Percentiles rank a stretch among this genome's conserved stretches.
phyloP scores from a whole-genome alignment of 179 eudicot genomes.

The Spergularia azorica region DNA sequence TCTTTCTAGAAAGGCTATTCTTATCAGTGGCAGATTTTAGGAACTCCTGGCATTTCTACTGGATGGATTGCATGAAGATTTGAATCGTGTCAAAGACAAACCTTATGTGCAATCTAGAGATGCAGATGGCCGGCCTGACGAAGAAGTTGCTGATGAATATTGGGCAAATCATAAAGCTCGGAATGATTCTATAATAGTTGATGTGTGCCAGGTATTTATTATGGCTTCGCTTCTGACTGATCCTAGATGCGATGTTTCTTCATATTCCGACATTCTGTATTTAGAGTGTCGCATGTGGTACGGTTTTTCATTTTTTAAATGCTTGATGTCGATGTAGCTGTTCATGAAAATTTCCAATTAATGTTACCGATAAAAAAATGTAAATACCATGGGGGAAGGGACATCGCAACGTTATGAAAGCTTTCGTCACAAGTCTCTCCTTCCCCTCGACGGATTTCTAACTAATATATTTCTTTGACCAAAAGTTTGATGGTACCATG shows the following conservation, averaged over 20 bases:
- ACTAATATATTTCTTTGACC: not conserved
- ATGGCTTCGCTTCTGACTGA: not conserved
- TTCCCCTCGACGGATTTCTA: not conserved
- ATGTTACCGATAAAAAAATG: not conserved
- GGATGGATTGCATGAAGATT: constrained; percentile 98
- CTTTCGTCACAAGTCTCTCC: not conserved
- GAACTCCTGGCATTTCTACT: constrained; percentile 95
- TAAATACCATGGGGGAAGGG: not conserved
- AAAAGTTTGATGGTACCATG: not conserved
- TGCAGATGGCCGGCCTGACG: constrained; percentile 94
- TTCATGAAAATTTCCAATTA: not conserved
- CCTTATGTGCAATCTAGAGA: constrained; percentile 84
- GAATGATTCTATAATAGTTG: constrained; percentile 97
- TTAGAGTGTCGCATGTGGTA: not conserved
- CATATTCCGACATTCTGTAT: not conserved
- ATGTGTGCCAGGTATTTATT: constrained; percentile 89
- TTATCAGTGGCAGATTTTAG: constrained; percentile 32
- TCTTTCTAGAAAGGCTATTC: not conserved
- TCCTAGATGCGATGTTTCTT: not conserved
- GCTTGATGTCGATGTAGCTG: constrained; percentile 5
- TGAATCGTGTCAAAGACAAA: constrained; percentile 93
- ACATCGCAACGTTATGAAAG: not conserved
- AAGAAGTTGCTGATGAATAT: constrained; percentile 94
- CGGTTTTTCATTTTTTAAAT: not conserved
- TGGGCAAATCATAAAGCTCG: constrained; percentile 97